Conservation (phyloP, 352 stramenopile genomes). For the Phytopythium mirpurense region DNA sequence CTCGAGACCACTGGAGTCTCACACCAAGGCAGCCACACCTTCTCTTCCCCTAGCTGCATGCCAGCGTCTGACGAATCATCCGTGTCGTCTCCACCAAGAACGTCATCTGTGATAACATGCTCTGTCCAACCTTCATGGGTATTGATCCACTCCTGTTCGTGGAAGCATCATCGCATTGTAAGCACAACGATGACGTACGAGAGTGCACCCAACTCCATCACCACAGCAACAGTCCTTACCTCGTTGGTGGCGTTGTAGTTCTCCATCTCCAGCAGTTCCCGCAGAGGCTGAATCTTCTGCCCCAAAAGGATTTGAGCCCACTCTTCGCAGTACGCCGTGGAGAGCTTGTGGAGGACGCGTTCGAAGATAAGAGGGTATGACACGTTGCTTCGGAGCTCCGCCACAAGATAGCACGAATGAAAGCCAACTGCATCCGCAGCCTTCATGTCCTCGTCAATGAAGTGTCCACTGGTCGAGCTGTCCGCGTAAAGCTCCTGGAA, state of each 20-base stretch:
- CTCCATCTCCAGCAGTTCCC: slow-evolving; percentile 54
- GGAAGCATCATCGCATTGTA: not conserved
- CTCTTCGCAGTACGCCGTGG: slow-evolving; percentile 58
- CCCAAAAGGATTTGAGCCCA: slow-evolving; percentile 54
- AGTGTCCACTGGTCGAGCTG: slow-evolving; percentile 14
- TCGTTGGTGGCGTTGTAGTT: slow-evolving; percentile 73
- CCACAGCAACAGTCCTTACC: slow-evolving; percentile 20
- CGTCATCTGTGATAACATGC: slow-evolving; percentile 54
- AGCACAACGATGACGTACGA: not conserved
- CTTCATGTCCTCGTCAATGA: slow-evolving; percentile 63
- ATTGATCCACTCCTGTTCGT: slow-evolving; percentile 61
- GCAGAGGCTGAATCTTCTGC: slow-evolving; percentile 63
- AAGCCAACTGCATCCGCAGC: slow-evolving; percentile 34
- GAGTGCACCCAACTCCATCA: not conserved
- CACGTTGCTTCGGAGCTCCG: slow-evolving; percentile 31
- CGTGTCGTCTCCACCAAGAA: slow-evolving; percentile 26
- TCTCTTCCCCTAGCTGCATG: slow-evolving; percentile 45
- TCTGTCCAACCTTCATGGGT: slow-evolving; percentile 73
- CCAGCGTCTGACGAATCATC: slow-evolving; percentile 40
- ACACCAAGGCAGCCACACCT: slow-evolving; percentile 83
- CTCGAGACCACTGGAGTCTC: slow-evolving; percentile 79
- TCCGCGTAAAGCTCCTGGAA: slow-evolving; percentile 16
- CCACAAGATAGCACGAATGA: slow-evolving; percentile 51
- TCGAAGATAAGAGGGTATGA: slow-evolving; percentile 50
- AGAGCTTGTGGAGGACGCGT: slow-evolving; percentile 42